phyloP scores from a whole-genome alignment of 1,139 yeast species.

The Blastobotrys illinoisensis region DNA sequence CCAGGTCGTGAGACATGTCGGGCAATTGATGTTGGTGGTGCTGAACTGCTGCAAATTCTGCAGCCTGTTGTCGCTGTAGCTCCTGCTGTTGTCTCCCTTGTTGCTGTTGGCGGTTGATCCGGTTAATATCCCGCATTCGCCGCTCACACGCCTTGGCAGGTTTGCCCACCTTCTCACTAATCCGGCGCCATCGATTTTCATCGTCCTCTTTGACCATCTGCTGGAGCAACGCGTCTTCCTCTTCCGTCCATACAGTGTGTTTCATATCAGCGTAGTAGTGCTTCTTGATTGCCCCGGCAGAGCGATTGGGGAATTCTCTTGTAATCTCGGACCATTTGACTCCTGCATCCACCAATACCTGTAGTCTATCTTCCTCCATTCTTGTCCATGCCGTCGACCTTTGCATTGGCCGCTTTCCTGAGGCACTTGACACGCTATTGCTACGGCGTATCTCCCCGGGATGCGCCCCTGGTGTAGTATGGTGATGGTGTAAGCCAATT shows the following conservation, averaged over 20 bases:
- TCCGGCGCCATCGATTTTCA: conserved; percentile 27
- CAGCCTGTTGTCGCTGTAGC: background rate
- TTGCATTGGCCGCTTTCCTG: conserved; percentile 2
- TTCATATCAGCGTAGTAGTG: conserved; percentile 33
- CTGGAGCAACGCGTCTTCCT: conserved; percentile 25
- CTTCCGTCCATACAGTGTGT: conserved; percentile 27
- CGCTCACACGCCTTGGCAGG: conserved; percentile 29
- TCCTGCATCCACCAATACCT: conserved; percentile 27
- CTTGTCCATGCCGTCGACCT: conserved; percentile 27
- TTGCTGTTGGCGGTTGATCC: background rate
- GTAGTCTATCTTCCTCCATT: conserved; percentile 24
- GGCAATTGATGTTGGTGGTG: background rate
- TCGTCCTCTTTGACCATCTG: conserved; percentile 27
- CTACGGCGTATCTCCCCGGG: background rate
- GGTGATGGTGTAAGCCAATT: background rate
- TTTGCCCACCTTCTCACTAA: conserved; percentile 28
- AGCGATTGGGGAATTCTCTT: conserved; percentile 27
- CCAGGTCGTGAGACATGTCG: background rate
- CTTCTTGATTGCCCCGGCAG: conserved; percentile 32
- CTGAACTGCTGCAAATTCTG: background rate
- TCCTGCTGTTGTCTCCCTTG: background rate
- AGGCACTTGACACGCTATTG: background rate
- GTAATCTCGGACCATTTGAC: conserved; percentile 31
- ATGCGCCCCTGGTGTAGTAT: background rate
- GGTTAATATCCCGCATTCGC: conserved; percentile 20